Evolutionary conservation across 352 stramenopile species (phyloP), one percentile per base, ranked within the genome.

Genomic region (Peronospora belbahrii): DNA sequence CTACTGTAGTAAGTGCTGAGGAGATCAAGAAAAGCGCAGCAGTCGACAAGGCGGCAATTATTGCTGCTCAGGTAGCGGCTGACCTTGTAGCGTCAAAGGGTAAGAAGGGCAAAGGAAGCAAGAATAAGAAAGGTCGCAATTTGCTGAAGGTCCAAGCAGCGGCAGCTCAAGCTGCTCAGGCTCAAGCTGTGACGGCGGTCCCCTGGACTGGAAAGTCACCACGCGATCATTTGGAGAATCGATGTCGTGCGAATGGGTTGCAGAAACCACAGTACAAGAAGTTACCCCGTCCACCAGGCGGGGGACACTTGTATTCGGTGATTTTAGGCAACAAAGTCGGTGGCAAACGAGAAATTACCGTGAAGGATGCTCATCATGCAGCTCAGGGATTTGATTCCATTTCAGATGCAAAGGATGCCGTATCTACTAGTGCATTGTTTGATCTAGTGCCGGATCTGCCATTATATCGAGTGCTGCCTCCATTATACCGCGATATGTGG

Each of bases 401-500:
- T 36, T 71, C 82, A 17, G 70, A 84, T 19, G 75, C 77, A 3
- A 91, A 90, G 37, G 79, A 90, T 51, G 56, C 65, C 0, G 62
- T 96, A 4, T 71, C 88, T 23, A 91, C 80, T 8, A 70, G 81
- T 23, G 84, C 83, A 7, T 58, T 97, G n/a, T 97, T 96, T 63
- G 66, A 72, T 28, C 67, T 97, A 27, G 75, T 76, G 33, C 73
- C 86, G 0, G 68, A 84, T 10, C 56, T 97, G 20, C 86, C 83
- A 19, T 57, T 97, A 1, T 94, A 97, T 59, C 75, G 73, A 10
- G 68, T 97, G 34, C 69, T 97, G 20, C 88, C 89, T 1, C 84
- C 83, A 2, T n/a, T 65, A 13, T 96, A 95, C 47, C 80, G 85
- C 6, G 73, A 86, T 2, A 68, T 97, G 59, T 97, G 92, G 92